A percentile compares a stretch with the other conserved stretches of the same genome.
Conservation (phyloP, 306 rosid species). For the Corylus heterophylla region DNA sequence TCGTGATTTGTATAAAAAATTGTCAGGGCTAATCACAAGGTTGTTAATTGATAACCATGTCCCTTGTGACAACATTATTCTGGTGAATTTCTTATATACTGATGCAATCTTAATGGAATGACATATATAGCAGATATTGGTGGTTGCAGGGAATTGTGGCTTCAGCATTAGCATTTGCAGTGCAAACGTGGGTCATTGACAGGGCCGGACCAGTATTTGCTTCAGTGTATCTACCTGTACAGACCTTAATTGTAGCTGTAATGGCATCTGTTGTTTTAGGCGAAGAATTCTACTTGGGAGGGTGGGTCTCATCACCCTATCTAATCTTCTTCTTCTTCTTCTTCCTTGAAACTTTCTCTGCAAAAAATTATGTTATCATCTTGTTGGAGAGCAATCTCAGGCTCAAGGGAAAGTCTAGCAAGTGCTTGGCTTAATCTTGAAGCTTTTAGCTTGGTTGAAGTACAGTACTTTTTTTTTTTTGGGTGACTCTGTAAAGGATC, state of each 20-base stretch:
- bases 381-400: not conserved
- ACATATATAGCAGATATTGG: slow-evolving; percentile 1
- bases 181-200: slow-evolving; percentile 70
- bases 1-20: too few relatives aligned
- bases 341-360: not conserved
- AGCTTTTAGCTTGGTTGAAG: too few relatives aligned
- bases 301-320: slow-evolving; percentile 41
- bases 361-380: not conserved
- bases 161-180: slow-evolving; percentile 66
- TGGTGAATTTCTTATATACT: too few relatives aligned
- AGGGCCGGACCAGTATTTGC: slow-evolving; percentile 73
- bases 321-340: not conserved
- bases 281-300: slow-evolving; percentile 71
- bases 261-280: slow-evolving; percentile 50
- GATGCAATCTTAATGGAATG: not conserved
- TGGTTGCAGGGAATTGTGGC: slow-evolving; percentile 68
- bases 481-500: too few relatives aligned
- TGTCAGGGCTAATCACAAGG: too few relatives aligned
- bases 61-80: too few relatives aligned
- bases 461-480: too few relatives aligned
- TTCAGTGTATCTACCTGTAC: slow-evolving; percentile 62
- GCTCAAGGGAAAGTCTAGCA: too few relatives aligned
- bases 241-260: slow-evolving; percentile 57
- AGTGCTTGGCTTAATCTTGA: too few relatives aligned
- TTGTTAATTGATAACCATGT: too few relatives aligned